phyloP scores from a whole-genome alignment of 176 grass and related monocot genomes.

The Paspalum vaginatum region DNA sequence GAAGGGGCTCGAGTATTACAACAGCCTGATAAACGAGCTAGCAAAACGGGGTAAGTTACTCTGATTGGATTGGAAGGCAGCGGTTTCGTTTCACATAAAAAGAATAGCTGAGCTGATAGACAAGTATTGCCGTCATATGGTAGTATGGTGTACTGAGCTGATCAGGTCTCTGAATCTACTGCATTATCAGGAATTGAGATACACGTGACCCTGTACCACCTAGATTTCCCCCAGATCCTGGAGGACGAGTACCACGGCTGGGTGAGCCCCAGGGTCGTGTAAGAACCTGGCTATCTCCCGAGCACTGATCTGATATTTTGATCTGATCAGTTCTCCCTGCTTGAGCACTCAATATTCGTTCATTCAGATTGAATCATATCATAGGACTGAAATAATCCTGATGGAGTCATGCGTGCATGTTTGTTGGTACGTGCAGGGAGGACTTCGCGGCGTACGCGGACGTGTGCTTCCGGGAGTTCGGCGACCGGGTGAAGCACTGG shows the following conservation, averaged over 20 bases:
- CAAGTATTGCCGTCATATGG: background rate
- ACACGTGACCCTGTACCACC: slow-evolving; percentile 72
- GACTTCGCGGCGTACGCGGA: slow-evolving; percentile 77
- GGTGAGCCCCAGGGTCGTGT: slow-evolving; percentile 80
- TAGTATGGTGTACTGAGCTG: background rate
- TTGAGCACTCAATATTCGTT: background rate
- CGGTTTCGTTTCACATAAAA: too few relatives aligned
- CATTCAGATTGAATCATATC: background rate
- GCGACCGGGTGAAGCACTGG: slow-evolving; percentile 74
- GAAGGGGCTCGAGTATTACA: slow-evolving; percentile 75
- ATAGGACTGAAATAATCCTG: background rate
- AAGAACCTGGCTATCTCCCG: too few relatives aligned
- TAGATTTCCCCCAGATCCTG: slow-evolving; percentile 76
- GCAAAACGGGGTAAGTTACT: slow-evolving; percentile 50
- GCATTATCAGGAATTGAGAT: slow-evolving; percentile 65
- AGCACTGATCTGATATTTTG: too few relatives aligned
- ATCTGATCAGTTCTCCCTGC: too few relatives aligned
- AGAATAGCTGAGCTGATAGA: too few relatives aligned
- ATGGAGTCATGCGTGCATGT: too few relatives aligned
- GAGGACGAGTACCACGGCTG: slow-evolving; percentile 88
- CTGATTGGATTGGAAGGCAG: too few relatives aligned
- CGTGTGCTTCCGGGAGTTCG: slow-evolving; percentile 80
- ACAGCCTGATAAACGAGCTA: slow-evolving; percentile 78
- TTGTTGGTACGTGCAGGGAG: slow-evolving; percentile 50
- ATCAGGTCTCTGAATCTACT: background rate